phyloP scores from a whole-genome alignment of 140 eudicot genomes.

The Bidens hawaiensis region DNA sequence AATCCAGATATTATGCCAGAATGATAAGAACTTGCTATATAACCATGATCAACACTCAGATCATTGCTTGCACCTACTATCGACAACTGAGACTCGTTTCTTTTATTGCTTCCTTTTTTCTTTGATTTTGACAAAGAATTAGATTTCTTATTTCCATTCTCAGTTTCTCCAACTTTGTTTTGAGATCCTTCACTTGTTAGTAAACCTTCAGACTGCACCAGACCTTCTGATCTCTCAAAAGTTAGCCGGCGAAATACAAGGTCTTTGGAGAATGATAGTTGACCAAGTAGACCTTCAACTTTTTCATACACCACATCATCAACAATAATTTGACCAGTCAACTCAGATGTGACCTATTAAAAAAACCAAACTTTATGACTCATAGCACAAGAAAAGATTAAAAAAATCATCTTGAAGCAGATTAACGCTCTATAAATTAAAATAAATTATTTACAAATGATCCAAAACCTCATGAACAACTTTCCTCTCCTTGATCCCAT shows the following conservation, averaged over 20 bases:
- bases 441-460: background rate
- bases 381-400: background rate
- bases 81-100: constrained; percentile 24
- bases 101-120: constrained; percentile 52
- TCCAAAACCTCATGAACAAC: constrained; percentile 69
- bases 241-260: constrained; percentile 70
- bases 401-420: constrained; percentile 10
- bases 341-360: constrained; percentile 49
- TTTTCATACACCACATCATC: constrained; percentile 87
- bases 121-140: constrained; percentile 39
- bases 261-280: constrained; percentile 43
- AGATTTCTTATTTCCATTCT: constrained; percentile 34
- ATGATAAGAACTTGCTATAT: constrained; percentile 87
- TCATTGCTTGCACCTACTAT: constrained; percentile 35
- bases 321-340: constrained; percentile 74
- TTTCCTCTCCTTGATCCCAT: constrained; percentile 66
- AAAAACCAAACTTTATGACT: constrained; percentile 21
- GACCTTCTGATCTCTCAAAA: constrained; percentile 64
- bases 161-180: constrained; percentile 18
- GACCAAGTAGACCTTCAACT: constrained; percentile 51
- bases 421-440: background rate
- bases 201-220: constrained; percentile 92
- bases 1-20: constrained; percentile 84
- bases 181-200: constrained; percentile 40
- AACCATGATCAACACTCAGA: constrained; percentile 56